Evolutionary conservation across 805 yeast species (phyloP).

Genomic region (Nakazawaea ishiwadae): DNA sequence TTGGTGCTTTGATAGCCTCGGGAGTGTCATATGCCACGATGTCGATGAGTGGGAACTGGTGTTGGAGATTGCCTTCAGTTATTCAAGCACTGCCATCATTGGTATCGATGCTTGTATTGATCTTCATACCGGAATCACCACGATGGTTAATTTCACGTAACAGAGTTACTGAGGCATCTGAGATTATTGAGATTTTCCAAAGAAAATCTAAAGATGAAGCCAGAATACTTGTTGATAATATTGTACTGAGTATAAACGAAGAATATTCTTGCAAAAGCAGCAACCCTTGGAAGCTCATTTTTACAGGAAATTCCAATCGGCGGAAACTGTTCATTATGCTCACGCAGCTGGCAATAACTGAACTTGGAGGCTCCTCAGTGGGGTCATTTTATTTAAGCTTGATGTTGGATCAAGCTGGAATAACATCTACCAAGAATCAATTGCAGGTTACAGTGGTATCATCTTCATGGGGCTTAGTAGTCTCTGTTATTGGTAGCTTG

Average conservation of each 20-base stretch:
- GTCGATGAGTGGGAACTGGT: conserved; percentile 21
- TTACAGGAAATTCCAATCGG: conserved; percentile 19
- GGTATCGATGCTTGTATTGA: conserved; percentile 17
- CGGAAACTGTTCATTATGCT: conserved; percentile 22
- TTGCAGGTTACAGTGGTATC: conserved; percentile 23
- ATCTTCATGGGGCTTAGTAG: conserved; percentile 19
- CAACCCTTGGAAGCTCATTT: conserved; percentile 21
- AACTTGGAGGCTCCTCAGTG: conserved; percentile 23
- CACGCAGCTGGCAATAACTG: conserved; percentile 24
- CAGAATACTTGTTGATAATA: conserved; percentile 18
- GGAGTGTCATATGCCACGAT: conserved; percentile 26
- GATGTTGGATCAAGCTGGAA: conserved; percentile 23
- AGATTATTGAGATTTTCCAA: conserved; percentile 19
- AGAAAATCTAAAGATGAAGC: conserved; percentile 17
- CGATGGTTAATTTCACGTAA: conserved; percentile 24
- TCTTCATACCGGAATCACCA: conserved; percentile 28
- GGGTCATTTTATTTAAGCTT: conserved; percentile 30
- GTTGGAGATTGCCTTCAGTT: conserved; percentile 27
- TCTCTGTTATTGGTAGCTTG: conserved; percentile 21
- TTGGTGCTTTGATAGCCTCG: conserved; percentile 25
- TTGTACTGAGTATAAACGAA: conserved; percentile 18
- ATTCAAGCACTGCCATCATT: conserved; percentile 24
- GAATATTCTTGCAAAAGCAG: conserved; percentile 16
- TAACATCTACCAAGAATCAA: conserved; percentile 19
- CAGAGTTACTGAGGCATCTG: conserved; percentile 21